phyloP scores from a whole-genome alignment of 1,139 yeast genomes.

The Lizanozyma gosingica region DNA sequence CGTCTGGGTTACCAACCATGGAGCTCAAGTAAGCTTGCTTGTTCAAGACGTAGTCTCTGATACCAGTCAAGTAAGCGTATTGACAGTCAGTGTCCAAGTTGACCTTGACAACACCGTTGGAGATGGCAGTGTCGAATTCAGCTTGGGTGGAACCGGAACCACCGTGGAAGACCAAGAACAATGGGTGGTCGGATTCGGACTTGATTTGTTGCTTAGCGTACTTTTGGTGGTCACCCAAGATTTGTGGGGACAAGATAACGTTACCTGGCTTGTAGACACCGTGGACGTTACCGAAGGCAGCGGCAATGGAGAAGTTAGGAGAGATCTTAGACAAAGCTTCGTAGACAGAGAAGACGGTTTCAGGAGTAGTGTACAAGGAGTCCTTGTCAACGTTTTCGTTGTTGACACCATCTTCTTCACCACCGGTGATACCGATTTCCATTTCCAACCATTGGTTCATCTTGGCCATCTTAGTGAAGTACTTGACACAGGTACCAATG shows the following conservation, averaged over 20 bases:
- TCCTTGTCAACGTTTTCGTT: conserved; percentile 88
- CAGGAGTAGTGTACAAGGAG: conserved; percentile 88
- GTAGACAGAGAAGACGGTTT: conserved; percentile 87
- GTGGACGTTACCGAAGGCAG: conserved; percentile 99
- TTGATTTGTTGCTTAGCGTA: conserved; percentile 63
- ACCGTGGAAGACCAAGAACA: conserved; percentile 99
- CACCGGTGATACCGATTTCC: conserved; percentile 99
- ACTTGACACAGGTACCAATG: conserved; percentile 89
- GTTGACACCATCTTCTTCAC: conserved; percentile 99
- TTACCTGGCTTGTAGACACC: conserved; percentile 99
- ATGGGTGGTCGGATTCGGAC: conserved; percentile 56
- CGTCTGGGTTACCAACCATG: conserved; percentile 98
- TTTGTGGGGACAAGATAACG: conserved; percentile 86
- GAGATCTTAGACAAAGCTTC: conserved; percentile 85
- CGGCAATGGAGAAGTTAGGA: conserved; percentile 98
- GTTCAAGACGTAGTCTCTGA: conserved; percentile 91
- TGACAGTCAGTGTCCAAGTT: conserved; percentile 99
- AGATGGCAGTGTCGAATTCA: conserved; percentile 88
- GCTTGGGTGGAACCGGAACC: conserved; percentile 96
- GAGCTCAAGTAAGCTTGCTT: conserved; percentile 89
- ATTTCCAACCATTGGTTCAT: conserved; percentile 97
- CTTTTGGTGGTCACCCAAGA: conserved; percentile 92
- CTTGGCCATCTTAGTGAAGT: conserved; percentile 90
- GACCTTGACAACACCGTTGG: conserved; percentile 95
- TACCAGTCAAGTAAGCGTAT: conserved; percentile 93